These are phyloP conservation scores for Parathielavia appendiculata DNA, from an alignment of 495 filamentous ascomycete species.

Conservation along the genomic window DNA sequence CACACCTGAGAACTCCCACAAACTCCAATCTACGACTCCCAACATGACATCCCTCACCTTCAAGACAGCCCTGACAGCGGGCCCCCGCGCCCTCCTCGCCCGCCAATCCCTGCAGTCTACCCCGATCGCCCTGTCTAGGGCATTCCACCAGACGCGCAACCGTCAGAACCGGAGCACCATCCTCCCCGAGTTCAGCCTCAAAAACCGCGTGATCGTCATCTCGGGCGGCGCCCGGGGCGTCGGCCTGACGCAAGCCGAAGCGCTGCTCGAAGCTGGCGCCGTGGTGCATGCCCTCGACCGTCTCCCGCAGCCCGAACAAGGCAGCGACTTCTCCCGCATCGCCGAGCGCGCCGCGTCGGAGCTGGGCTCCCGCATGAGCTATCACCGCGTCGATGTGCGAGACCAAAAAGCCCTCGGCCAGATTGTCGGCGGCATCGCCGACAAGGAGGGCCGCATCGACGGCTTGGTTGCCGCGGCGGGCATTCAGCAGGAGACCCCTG, in stretches of 20 bases:
- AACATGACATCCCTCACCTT: not conserved
- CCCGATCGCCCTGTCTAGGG: conserved; percentile 1
- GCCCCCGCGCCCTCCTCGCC: not conserved
- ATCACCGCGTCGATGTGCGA: conserved; percentile 83
- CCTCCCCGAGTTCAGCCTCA: conserved; percentile 75
- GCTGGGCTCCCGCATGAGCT: conserved; percentile 64
- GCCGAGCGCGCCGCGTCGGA: conserved; percentile 59
- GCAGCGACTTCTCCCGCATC: conserved; percentile 52
- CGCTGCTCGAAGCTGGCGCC: conserved; percentile 74
- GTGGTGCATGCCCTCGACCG: conserved; percentile 59
- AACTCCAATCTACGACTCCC: not conserved
- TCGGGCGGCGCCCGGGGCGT: conserved; percentile 76
- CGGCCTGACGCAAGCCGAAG: conserved; percentile 73
- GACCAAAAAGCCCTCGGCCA: conserved; percentile 62
- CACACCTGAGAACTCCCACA: not conserved
- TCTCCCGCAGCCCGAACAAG: conserved; percentile 39
- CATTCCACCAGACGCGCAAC: conserved; percentile 16
- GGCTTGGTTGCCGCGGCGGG: conserved; percentile 79
- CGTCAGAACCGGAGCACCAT: conserved; percentile 16
- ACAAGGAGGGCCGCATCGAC: conserved; percentile 66
- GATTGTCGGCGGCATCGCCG: conserved; percentile 62
- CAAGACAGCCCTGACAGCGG: not conserved
- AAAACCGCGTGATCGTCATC: conserved; percentile 69
- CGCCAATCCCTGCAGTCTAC: conserved; percentile 1
- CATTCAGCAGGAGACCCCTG: conserved; percentile 67